A percentile compares a stretch with the other conserved stretches of the same genome.
These are phyloP conservation scores for Eremothecium gossypii DNA, from an alignment of 1,139 yeast species.

Conservation along the genomic window DNA sequence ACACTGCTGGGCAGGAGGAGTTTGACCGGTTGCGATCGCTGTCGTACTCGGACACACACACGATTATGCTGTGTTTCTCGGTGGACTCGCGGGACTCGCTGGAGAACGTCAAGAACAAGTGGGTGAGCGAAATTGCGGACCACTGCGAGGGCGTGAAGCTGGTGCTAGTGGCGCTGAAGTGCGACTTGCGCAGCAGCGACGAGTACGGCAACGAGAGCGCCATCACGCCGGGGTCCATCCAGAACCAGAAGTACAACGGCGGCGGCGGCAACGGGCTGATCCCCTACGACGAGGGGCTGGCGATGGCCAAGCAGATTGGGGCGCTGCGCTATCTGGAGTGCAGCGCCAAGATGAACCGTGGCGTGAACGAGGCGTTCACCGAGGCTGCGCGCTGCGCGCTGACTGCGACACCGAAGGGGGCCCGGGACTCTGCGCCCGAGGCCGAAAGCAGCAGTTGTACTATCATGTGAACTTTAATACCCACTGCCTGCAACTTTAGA, in stretches of 20 bases:
- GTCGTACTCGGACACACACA: slow-evolving; percentile 90
- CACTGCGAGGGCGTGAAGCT: slow-evolving; percentile 95
- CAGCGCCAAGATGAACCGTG: slow-evolving; percentile 87
- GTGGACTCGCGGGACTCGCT: slow-evolving; percentile 91
- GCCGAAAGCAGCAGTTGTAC: slow-evolving; percentile 37
- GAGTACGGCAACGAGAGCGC: slow-evolving; percentile 29
- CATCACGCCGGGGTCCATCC: slow-evolving; percentile 25
- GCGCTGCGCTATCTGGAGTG: slow-evolving; percentile 85
- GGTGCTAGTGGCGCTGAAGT: slow-evolving; percentile 87
- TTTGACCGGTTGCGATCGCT: slow-evolving; percentile 85
- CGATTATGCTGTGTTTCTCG: slow-evolving; percentile 91
- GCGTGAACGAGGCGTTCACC: slow-evolving; percentile 93
- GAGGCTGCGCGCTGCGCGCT: slow-evolving; percentile 96
- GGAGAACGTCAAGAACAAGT: slow-evolving; percentile 87
- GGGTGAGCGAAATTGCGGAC: slow-evolving; percentile 96
- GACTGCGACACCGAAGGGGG: slow-evolving; percentile 80
- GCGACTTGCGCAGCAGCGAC: slow-evolving; percentile 67
- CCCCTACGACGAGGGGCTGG: slow-evolving; percentile 72
- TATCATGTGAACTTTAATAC: slow-evolving; percentile 29
- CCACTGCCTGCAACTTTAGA: not conserved
- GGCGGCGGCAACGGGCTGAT: slow-evolving; percentile 42
- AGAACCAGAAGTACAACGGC: slow-evolving; percentile 19
- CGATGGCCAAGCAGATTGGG: slow-evolving; percentile 78
- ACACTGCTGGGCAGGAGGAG: slow-evolving; percentile 98
- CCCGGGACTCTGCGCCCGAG: slow-evolving; percentile 37